A percentile compares a stretch with the other conserved stretches of the same genome.
Evolutionary conservation across 805 yeast species (phyloP).

Genomic region (Cyberlindnera samutprakarnensis): DNA sequence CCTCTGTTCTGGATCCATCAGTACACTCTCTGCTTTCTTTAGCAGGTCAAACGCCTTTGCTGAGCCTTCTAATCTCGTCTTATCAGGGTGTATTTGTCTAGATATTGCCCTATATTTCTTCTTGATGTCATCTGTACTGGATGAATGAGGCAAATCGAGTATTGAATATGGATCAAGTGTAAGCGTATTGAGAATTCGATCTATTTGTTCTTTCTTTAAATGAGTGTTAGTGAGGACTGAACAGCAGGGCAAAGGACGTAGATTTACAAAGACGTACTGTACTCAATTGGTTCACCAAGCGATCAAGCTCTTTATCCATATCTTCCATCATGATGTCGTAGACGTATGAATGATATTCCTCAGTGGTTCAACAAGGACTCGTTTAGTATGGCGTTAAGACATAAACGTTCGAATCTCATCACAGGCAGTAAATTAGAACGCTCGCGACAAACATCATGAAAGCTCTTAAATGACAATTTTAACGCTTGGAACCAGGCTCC

Average conservation of each 20-base stretch:
- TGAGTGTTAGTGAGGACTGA: no score
- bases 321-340: not conserved
- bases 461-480: no score
- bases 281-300: not conserved
- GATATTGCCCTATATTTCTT: constrained; percentile 1
- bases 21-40: constrained; percentile 1
- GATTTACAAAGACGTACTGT: no score
- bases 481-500: no score
- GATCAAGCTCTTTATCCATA: not conserved
- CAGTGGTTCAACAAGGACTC: no score
- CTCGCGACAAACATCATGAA: no score
- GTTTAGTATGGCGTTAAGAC: no score
- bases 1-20: constrained; percentile 1
- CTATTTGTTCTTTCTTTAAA: constrained; percentile 1
- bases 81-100: constrained; percentile 1
- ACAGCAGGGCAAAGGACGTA: no score
- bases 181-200: not conserved
- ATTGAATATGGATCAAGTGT: constrained; percentile 2
- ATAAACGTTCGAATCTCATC: no score
- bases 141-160: not conserved
- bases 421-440: no score
- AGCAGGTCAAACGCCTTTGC: constrained; percentile 2
- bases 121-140: constrained; percentile 1
- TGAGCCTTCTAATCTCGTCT: constrained; percentile 1
- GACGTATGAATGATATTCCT: no score